A percentile compares a stretch with the other conserved stretches of the same genome.
Conservation (phyloP, 306 rosid genomes). For the Quercus rubra region DNA sequence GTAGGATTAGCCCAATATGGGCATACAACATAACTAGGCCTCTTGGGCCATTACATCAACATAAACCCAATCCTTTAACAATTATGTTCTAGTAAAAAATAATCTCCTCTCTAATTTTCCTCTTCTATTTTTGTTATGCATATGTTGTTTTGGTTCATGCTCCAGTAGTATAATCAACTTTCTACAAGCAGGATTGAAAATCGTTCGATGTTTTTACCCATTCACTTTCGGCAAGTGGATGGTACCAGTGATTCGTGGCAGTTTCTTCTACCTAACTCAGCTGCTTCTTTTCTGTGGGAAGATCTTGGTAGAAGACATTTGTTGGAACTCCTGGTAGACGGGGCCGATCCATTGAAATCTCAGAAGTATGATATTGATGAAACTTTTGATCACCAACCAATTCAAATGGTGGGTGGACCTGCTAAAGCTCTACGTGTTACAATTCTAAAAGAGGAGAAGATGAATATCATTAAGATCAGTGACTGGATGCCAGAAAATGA, state of each 20-base stretch:
- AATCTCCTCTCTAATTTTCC: conserved; percentile 3
- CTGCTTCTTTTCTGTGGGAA: conserved; percentile 93
- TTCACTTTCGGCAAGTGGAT: conserved; percentile 82
- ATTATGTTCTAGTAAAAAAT: no score
- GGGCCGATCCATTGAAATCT: conserved; percentile 64
- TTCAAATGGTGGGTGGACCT: conserved; percentile 52
- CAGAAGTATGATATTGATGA: conserved; percentile 77
- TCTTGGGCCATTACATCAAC: no score
- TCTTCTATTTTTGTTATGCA: background rate
- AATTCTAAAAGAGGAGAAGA: conserved; percentile 78
- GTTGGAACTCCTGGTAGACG: conserved; percentile 79
- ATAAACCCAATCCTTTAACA: no score
- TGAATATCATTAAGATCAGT: conserved; percentile 69
- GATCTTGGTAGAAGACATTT: conserved; percentile 90
- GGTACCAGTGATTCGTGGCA: conserved; percentile 81
- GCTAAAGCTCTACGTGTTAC: conserved; percentile 71
- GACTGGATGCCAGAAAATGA: conserved; percentile 95
- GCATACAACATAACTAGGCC: no score
- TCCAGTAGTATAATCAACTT: conserved; percentile 14
- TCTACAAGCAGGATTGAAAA: conserved; percentile 79
- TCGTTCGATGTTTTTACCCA: conserved; percentile 81
- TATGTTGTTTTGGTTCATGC: conserved; percentile 3
- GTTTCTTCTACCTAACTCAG: conserved; percentile 72
- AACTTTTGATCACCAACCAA: conserved; percentile 74
- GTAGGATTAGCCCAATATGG: no score